A percentile compares a stretch with the other conserved stretches of the same genome.
These are phyloP conservation scores for Saccharum hybrid DNA, from an alignment of 202 grass and related monocot species.

Conservation along the genomic window DNA sequence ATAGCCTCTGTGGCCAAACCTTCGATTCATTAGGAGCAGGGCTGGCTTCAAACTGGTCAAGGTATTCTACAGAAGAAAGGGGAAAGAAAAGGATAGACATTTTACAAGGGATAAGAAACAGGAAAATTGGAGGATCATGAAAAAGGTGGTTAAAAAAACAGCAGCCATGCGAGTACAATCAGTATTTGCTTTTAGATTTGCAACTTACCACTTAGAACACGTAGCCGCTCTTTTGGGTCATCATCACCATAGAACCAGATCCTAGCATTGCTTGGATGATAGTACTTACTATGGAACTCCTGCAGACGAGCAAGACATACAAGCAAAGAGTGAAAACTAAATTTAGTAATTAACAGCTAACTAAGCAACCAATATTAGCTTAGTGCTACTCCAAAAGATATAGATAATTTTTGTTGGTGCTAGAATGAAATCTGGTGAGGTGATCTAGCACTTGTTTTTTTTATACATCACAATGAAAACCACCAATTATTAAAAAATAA, in stretches of 20 bases:
- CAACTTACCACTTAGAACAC: constrained; percentile 77
- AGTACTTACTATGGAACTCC: constrained; percentile 92
- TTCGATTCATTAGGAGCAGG: constrained; percentile 80
- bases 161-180: constrained; percentile 27
- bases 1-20: constrained; percentile 80
- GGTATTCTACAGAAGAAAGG: constrained; percentile 71
- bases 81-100: neutral
- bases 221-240: constrained; percentile 79
- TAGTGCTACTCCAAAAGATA: constrained; percentile 24
- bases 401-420: neutral
- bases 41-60: constrained; percentile 88
- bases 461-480: constrained; percentile 24
- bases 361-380: constrained; percentile 25
- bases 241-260: constrained; percentile 99
- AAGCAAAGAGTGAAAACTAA: constrained; percentile 22
- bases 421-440: neutral
- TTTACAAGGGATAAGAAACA: constrained; percentile 10
- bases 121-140: neutral
- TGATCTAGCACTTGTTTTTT: constrained; percentile 21
- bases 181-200: constrained; percentile 28
- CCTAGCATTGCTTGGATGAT: constrained; percentile 96
- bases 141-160: constrained; percentile 35
- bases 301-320: constrained; percentile 45
- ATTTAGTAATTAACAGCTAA: constrained; percentile 35
- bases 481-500: neutral